Conservation (phyloP, 306 rosid species). For the Inga oerstediana region DNA sequence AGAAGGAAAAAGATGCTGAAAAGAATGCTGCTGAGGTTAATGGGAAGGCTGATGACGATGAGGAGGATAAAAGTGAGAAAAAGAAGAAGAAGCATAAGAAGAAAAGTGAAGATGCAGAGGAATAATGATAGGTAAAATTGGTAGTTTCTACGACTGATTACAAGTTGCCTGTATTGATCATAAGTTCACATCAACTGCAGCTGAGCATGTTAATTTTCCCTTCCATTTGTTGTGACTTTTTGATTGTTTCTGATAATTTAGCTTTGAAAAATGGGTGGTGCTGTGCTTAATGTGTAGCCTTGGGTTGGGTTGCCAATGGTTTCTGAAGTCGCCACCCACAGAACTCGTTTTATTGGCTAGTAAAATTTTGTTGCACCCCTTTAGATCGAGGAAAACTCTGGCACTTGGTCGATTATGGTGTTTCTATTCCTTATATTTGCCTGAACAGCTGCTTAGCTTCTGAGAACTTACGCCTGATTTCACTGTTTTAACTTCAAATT, state of each 20-base stretch:
- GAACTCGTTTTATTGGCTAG: neutral
- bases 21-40: conserved; percentile 23
- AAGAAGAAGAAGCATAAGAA: conserved; percentile 48
- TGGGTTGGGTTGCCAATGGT: neutral
- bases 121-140: conserved; percentile 42
- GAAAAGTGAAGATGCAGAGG: conserved; percentile 52
- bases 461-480: neutral
- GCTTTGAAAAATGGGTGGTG: neutral
- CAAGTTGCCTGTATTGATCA: neutral
- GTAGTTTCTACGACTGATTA: neutral
- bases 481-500: neutral
- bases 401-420: neutral
- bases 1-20: conserved; percentile 60
- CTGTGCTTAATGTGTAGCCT: conserved; percentile 22
- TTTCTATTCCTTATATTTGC: conserved; percentile 1
- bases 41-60: conserved; percentile 38
- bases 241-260: neutral
- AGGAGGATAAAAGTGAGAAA: conserved; percentile 63
- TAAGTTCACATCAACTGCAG: neutral
- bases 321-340: neutral
- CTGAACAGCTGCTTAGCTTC: neutral
- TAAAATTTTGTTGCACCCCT: neutral
- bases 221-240: conserved; percentile 3
- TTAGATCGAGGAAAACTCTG: neutral
- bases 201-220: neutral